phyloP scores from a whole-genome alignment of 1,284 basidiomycete species.

The Ustilago bromivora region DNA sequence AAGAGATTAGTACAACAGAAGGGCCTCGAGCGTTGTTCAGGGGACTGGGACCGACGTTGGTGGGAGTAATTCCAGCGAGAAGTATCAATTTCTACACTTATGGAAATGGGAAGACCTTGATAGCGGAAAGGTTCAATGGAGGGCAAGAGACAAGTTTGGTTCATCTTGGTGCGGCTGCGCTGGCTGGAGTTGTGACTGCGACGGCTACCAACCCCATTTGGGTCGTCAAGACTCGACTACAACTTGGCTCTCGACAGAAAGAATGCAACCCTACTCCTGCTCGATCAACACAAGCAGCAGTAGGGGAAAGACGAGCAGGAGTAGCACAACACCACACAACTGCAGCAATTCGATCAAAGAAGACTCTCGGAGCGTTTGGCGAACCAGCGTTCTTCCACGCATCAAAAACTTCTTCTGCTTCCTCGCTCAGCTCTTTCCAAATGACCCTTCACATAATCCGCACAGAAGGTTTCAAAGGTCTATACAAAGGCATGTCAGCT shows the following conservation, averaged over 20 bases:
- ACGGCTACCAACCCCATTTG: conserved; percentile 97
- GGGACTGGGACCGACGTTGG: conserved; percentile 91
- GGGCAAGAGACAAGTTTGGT: conserved; percentile 86
- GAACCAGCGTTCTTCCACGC: conserved; percentile 57
- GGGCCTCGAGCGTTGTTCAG: conserved; percentile 91
- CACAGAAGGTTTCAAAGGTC: conserved; percentile 85
- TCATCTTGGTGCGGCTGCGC: conserved; percentile 86
- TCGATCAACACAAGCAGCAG: not conserved
- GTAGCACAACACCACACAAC: conserved; percentile 15
- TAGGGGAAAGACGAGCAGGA: not conserved
- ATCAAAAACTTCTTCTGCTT: conserved; percentile 50
- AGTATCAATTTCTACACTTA: conserved; percentile 98
- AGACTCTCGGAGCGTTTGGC: conserved; percentile 32
- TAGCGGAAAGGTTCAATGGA: conserved; percentile 83
- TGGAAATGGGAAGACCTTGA: conserved; percentile 92
- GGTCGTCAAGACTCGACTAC: conserved; percentile 96
- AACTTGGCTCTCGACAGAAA: conserved; percentile 73
- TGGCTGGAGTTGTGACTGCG: conserved; percentile 83
- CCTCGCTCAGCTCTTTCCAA: conserved; percentile 74
- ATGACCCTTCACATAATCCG: conserved; percentile 80
- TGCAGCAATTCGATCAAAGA: conserved; percentile 16
- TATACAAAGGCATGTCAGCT: conserved; percentile 95
- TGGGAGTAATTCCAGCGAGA: conserved; percentile 89
- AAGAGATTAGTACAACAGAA: conserved; percentile 76
- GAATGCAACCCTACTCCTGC: conserved; percentile 6